Evolutionary conservation across 164 flowering plant genomes (phyloP).

Genomic region (Litsea cubeba): DNA sequence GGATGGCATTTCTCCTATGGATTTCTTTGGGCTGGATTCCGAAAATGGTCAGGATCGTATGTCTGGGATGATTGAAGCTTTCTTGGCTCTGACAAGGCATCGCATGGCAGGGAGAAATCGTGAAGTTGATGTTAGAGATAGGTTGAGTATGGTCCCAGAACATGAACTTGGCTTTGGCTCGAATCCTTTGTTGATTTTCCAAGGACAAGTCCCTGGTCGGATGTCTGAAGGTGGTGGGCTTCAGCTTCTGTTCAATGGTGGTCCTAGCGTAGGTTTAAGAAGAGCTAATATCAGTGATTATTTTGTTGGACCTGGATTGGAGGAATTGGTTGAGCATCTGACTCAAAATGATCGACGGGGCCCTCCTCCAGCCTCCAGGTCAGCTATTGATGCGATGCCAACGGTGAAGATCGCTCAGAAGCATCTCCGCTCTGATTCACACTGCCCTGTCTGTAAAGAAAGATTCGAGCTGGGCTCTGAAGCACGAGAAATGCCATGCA

Average conservation of each 20-base stretch:
- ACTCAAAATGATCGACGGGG: constrained; percentile 46
- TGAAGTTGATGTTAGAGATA: constrained; percentile 39
- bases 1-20: constrained; percentile 31
- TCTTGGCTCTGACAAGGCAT: constrained; percentile 69
- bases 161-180: constrained; percentile 30
- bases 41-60: constrained; percentile 46
- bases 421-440: constrained; percentile 71
- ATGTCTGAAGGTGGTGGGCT: constrained; percentile 58
- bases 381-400: constrained; percentile 75
- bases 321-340: constrained; percentile 72
- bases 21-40: constrained; percentile 37
- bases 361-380: constrained; percentile 75
- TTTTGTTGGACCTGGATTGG: constrained; percentile 79
- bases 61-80: constrained; percentile 58
- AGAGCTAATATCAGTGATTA: constrained; percentile 66
- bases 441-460: constrained; percentile 82
- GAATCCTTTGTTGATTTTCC: constrained; percentile 65
- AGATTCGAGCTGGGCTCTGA: constrained; percentile 65
- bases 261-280: constrained; percentile 55
- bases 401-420: constrained; percentile 60
- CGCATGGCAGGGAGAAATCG: constrained; percentile 39
- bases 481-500: constrained; percentile 78
- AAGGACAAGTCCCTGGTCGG: constrained; percentile 68
- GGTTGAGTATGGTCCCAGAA: constrained; percentile 37
- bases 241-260: constrained; percentile 55